Conservation (phyloP, 2,329 filamentous ascomycete species). For the Aspergillus uvarum region DNA sequence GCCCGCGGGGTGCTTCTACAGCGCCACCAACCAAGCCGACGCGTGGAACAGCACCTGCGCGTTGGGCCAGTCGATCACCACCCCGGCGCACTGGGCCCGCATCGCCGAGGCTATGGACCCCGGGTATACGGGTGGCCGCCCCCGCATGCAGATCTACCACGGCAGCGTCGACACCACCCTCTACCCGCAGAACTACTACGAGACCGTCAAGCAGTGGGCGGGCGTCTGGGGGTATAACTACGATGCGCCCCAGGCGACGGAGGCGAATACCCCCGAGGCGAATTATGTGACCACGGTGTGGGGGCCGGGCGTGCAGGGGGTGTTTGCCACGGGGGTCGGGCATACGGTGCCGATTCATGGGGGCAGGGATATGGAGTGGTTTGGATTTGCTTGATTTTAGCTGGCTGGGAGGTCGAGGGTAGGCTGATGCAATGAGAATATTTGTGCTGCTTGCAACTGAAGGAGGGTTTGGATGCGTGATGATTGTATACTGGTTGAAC, state of each 20-base stretch:
- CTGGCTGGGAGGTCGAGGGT: too few species aligned
- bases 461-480: background rate
- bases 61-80: slow-evolving; percentile 18
- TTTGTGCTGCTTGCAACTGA: too few species aligned
- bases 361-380: slow-evolving; percentile 25
- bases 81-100: slow-evolving; percentile 22
- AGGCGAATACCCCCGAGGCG: slow-evolving; percentile 17
- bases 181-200: slow-evolving; percentile 55
- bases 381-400: slow-evolving; percentile 19
- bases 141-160: slow-evolving; percentile 60
- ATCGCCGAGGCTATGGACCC: slow-evolving; percentile 26
- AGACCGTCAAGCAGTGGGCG: slow-evolving; percentile 59
- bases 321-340: slow-evolving; percentile 23
- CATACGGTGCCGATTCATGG: slow-evolving; percentile 24
- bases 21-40: slow-evolving; percentile 14
- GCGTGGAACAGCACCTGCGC: slow-evolving; percentile 29
- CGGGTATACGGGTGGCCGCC: slow-evolving; percentile 48
- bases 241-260: slow-evolving; percentile 13
- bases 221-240: slow-evolving; percentile 47
- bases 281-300: slow-evolving; percentile 25
- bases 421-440: too few species aligned
- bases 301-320: slow-evolving; percentile 23
- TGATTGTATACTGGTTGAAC: too few species aligned
- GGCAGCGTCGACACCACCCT: slow-evolving; percentile 54
- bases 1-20: slow-evolving; percentile 24